phyloP scores from a whole-genome alignment of 2,329 filamentous ascomycete genomes.

The Cladophialophora chaetospira region DNA sequence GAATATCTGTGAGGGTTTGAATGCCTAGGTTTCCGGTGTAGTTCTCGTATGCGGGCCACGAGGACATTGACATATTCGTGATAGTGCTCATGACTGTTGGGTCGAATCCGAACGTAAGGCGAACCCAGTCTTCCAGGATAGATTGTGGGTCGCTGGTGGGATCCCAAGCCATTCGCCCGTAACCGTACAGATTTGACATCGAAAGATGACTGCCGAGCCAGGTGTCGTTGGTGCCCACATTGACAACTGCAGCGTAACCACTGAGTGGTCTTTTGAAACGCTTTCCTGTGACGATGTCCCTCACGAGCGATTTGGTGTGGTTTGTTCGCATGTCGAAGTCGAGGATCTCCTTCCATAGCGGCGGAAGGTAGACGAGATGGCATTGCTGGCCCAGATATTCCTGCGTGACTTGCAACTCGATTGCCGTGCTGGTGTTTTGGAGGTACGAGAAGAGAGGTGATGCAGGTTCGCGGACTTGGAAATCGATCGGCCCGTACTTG shows the following conservation, averaged over 20 bases:
- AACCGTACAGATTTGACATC: slow-evolving; percentile 73
- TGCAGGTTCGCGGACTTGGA: slow-evolving; percentile 68
- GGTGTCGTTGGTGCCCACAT: slow-evolving; percentile 65
- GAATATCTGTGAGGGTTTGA: slow-evolving; percentile 69
- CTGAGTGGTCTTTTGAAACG: slow-evolving; percentile 60
- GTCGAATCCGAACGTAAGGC: slow-evolving; percentile 64
- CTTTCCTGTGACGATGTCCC: slow-evolving; percentile 63
- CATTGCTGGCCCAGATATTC: slow-evolving; percentile 72
- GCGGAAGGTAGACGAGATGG: slow-evolving; percentile 68
- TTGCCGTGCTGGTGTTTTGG: slow-evolving; percentile 52
- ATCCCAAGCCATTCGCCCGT: slow-evolving; percentile 67
- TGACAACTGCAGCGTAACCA: slow-evolving; percentile 67
- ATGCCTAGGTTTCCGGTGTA: slow-evolving; percentile 71
- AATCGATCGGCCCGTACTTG: slow-evolving; percentile 74
- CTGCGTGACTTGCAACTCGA: slow-evolving; percentile 68
- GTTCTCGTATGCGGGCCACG: slow-evolving; percentile 71
- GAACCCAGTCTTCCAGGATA: slow-evolving; percentile 67
- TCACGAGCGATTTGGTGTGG: slow-evolving; percentile 56
- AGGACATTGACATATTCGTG: slow-evolving; percentile 65
- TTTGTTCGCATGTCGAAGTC: slow-evolving; percentile 68
- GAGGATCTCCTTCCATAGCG: slow-evolving; percentile 68
- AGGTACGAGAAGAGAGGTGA: slow-evolving; percentile 65
- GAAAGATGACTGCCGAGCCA: slow-evolving; percentile 71
- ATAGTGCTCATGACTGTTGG: slow-evolving; percentile 59
- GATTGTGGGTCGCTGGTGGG: slow-evolving; percentile 55